phyloP scores from a whole-genome alignment of 164 flowering plant species.

The Annona cherimola region DNA sequence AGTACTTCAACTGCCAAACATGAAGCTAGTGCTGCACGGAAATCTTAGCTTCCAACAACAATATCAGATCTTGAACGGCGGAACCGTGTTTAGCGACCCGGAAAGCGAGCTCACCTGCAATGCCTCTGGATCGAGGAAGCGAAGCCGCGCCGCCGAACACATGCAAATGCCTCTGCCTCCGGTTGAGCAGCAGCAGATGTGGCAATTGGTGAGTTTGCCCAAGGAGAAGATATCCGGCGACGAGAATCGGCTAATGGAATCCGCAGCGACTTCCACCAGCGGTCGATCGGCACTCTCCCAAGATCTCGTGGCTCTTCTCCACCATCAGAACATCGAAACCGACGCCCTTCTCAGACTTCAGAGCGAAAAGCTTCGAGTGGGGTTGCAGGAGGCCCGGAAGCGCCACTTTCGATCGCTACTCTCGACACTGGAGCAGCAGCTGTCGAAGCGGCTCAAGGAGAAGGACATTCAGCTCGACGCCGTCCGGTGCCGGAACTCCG shows the following conservation, averaged over 20 bases:
- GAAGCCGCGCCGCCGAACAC: conserved; percentile 3
- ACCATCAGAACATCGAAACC: conserved; percentile 21
- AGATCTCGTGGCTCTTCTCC: conserved; percentile 12
- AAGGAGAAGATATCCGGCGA: conserved; percentile 7
- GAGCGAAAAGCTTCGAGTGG: conserved; percentile 22
- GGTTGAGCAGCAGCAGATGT: conserved; percentile 5
- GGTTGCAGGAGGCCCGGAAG: conserved; percentile 19
- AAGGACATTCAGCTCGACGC: conserved; percentile 24
- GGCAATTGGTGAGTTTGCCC: conserved; percentile 4
- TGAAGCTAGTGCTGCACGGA: no score
- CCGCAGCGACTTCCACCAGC: conserved; percentile 21
- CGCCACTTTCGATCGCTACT: conserved; percentile 19
- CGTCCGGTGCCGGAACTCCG: conserved; percentile 20
- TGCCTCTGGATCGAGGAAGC: conserved; percentile 22
- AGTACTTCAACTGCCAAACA: no score
- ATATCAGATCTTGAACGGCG: conserved; percentile 12
- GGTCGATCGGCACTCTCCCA: conserved; percentile 14
- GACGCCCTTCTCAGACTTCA: conserved; percentile 25
- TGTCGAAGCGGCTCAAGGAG: conserved; percentile 17
- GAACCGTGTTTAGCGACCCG: conserved; percentile 22
- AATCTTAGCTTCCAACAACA: neutral
- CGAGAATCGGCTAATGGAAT: conserved; percentile 7
- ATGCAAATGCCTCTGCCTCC: neutral
- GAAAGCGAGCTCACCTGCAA: conserved; percentile 34
- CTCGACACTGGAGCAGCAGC: conserved; percentile 17